A percentile compares a stretch with the other conserved stretches of the same genome.
Evolutionary conservation across 2,329 filamentous ascomycete genomes (phyloP).

Genomic region (Neonectria punicea): DNA sequence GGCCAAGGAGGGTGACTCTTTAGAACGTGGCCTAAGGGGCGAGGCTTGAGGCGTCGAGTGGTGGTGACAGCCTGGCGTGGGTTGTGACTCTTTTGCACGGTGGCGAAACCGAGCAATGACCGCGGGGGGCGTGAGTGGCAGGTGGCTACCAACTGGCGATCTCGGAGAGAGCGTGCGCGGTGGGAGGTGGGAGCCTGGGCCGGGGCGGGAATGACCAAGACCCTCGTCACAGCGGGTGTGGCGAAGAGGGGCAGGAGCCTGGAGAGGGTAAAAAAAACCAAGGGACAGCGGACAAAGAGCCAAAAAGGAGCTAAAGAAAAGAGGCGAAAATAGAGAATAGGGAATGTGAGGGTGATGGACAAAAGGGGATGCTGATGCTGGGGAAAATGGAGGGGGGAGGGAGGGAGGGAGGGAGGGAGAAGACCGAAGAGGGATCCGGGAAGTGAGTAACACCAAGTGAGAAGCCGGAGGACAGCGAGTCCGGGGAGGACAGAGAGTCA

Average conservation of each 20-base stretch:
- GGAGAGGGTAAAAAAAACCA: constrained; percentile 26
- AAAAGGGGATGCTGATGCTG: constrained; percentile 24
- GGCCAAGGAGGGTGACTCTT: constrained; percentile 48
- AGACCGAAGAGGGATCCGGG: constrained; percentile 14
- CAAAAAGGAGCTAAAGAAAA: constrained; percentile 20
- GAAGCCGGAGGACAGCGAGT: constrained; percentile 36
- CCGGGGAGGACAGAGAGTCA: constrained; percentile 42
- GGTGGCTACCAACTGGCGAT: constrained; percentile 50
- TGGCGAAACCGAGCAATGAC: constrained; percentile 49
- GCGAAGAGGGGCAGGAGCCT: constrained; percentile 43
- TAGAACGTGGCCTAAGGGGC: constrained; percentile 48
- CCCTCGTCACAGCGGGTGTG: constrained; percentile 39
- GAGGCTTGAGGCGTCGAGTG: constrained; percentile 44
- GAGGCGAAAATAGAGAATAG: constrained; percentile 20
- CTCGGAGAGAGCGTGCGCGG: constrained; percentile 50
- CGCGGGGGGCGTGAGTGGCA: constrained; percentile 41
- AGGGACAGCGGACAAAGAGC: neutral
- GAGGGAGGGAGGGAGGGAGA: neutral
- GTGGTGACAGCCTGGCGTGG: constrained; percentile 43
- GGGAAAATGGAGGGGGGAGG: constrained; percentile 22
- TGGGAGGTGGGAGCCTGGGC: constrained; percentile 42
- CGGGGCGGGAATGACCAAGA: constrained; percentile 41
- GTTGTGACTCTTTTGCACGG: constrained; percentile 54
- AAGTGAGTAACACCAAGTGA: constrained; percentile 40
- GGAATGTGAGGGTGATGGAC: constrained; percentile 19